Conservation (phyloP, 2,329 filamentous ascomycete species). For the Penicillium psychrosexuale region DNA sequence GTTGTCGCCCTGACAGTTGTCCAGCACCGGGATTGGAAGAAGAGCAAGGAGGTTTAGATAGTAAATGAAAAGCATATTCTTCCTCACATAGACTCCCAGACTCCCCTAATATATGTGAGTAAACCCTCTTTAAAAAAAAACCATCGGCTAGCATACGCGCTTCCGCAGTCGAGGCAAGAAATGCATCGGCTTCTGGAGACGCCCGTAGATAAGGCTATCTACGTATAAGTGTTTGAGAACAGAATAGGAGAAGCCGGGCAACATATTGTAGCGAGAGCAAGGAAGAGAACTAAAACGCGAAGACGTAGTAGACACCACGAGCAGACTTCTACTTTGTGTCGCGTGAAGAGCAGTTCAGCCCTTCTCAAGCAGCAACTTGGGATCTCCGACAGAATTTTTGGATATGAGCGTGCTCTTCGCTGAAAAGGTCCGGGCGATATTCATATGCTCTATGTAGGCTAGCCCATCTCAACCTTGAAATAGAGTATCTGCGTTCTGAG, state of each 20-base stretch:
- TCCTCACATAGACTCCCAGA: not conserved
- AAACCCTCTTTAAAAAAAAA: not conserved
- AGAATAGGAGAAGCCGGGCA: no score
- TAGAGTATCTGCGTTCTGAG: no score
- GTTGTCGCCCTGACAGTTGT: not conserved
- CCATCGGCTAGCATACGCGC: no score
- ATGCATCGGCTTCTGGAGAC: no score
- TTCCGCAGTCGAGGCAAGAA: no score
- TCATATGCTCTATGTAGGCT: not conserved
- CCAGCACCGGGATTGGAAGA: not conserved
- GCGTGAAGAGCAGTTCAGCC: not conserved
- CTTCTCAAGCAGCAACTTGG: not conserved
- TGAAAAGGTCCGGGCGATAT: not conserved
- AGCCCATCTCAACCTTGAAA: not conserved
- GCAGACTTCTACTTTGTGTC: not conserved
- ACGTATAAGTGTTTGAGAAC: no score
- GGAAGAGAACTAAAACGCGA: no score
- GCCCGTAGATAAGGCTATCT: no score
- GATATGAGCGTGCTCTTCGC: not conserved
- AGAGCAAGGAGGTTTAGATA: not conserved
- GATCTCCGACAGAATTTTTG: not conserved
- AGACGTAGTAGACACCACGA: not conserved
- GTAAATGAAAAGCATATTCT: not conserved
- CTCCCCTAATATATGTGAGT: not conserved
- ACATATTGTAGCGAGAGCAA: no score